Base-by-base conservation (phyloP, 257 asterid genomes). In the Capsicum pubescens region DNA sequence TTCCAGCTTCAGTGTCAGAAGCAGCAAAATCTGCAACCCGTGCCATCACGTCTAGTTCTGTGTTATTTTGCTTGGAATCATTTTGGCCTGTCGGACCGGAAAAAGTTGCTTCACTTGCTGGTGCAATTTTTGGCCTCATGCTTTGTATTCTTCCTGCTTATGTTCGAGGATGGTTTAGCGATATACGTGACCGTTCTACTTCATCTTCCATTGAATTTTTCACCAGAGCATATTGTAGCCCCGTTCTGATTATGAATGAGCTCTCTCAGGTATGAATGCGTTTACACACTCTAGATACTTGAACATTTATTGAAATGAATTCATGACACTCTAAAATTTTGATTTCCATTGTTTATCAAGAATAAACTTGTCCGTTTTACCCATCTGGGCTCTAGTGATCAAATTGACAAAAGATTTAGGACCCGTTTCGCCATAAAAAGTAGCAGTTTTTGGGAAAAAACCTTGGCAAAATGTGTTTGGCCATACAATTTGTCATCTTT, bases 141-240 rank as follows among this genome's bases (percentile, higher is more conserved):
- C 98, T 97, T 84, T 93, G 91, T 84, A 90, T 90, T 87, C 97
- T 97, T 85, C 99, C 99, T 8, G 98, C 99, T 85, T 97, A 95
- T 89, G 99, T 97, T 79, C 93, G 99, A 61, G 96, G 95, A 71
- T 97, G 99, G 99, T 93, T 93, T 86, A 90, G 87, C 86, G 94
- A 91, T 87, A 89, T 95, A 87, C 92, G 99, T 69, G 97, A 95
- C 84, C 99, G 99, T 64, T 93, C 98, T 3, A 88, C 87, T 48
- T 94, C 95, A 70, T 92, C 98, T 86, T 87, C 95, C 81, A 88
- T 97, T 80, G 99, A 97, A 87, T 92, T 94, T 79, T 97, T 95
- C 87, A 93, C 98, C n/a, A 93, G 91, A 86, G 87, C 94, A 69
- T 97, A 97, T 95, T 97, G 99, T 89, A 93, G 99, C 93, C 97